Conservation (phyloP, 2,329 filamentous ascomycete species). For the Dothidotthia symphoricarpi region DNA sequence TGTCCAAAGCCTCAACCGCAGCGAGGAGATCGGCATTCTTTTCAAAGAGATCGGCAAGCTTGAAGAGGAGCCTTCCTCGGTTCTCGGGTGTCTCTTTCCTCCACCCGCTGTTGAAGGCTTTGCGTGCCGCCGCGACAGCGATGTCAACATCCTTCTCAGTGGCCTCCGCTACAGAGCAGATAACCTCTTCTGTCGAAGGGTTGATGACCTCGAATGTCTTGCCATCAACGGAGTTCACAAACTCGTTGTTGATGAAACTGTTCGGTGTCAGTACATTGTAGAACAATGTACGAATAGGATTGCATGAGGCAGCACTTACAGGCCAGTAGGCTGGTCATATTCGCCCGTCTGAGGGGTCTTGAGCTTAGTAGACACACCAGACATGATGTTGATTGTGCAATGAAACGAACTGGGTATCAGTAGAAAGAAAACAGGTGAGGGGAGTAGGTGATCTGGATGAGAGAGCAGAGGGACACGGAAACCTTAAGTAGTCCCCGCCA, state of each 20-base stretch:
- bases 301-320: slow-evolving; percentile 43
- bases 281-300: background rate
- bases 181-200: slow-evolving; percentile 79
- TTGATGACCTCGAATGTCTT: slow-evolving; percentile 92
- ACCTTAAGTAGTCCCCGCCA: slow-evolving; percentile 34
- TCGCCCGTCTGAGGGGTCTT: slow-evolving; percentile 66
- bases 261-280: slow-evolving; percentile 15
- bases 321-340: slow-evolving; percentile 54
- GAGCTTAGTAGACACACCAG: slow-evolving; percentile 56
- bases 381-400: slow-evolving; percentile 36
- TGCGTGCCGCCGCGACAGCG: slow-evolving; percentile 80
- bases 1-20: slow-evolving; percentile 82
- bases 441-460: slow-evolving; percentile 14
- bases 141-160: slow-evolving; percentile 81
- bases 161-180: slow-evolving; percentile 78
- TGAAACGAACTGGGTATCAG: slow-evolving; percentile 29
- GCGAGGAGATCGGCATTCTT: slow-evolving; percentile 74
- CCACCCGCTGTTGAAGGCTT: slow-evolving; percentile 78
- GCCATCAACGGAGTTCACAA: slow-evolving; percentile 77
- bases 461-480: slow-evolving; percentile 21
- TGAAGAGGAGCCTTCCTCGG: slow-evolving; percentile 68
- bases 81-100: slow-evolving; percentile 64
- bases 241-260: slow-evolving; percentile 93
- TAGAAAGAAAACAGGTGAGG: slow-evolving; percentile 13
- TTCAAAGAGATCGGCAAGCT: slow-evolving; percentile 78